Percentiles rank a stretch among this genome's conserved stretches.
Evolutionary conservation across 345 rosid genomes (phyloP).

Genomic region (Eutrema yunnanense): DNA sequence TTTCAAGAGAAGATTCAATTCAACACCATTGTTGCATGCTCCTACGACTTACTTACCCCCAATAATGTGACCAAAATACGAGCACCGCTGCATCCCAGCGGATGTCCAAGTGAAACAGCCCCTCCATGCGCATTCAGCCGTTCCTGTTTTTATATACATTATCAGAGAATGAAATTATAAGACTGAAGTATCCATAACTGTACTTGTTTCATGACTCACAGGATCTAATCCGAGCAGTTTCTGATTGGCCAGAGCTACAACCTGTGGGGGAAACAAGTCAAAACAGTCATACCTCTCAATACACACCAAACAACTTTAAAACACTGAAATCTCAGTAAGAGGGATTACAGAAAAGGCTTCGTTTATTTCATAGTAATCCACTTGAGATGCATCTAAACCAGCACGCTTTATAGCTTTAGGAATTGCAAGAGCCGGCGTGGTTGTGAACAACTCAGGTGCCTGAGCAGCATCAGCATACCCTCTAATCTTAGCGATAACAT

Average conservation of each 20-base stretch:
- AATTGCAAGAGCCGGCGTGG: conserved; percentile 86
- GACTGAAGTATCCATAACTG: not conserved
- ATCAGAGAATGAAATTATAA: not conserved
- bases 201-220: conserved; percentile 41
- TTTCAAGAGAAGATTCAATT: not conserved
- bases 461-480: conserved; percentile 97
- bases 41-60: conserved; percentile 60
- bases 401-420: conserved; percentile 88
- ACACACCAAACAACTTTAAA: not conserved
- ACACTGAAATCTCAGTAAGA: not conserved
- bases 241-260: conserved; percentile 81
- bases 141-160: conserved; percentile 41
- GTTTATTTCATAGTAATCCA: conserved; percentile 91
- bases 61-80: conserved; percentile 81
- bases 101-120: conserved; percentile 92
- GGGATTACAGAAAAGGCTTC: conserved; percentile 87
- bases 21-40: not conserved
- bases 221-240: conserved; percentile 72
- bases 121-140: conserved; percentile 81
- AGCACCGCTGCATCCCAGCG: conserved; percentile 98
- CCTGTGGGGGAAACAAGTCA: conserved; percentile 40
- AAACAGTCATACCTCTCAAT: not conserved
- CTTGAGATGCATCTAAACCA: conserved; percentile 70
- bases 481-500: conserved; percentile 70
- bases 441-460: conserved; percentile 90